Percentiles rank a stretch among this genome's conserved stretches.
These are phyloP conservation scores for Colletotrichum abscissum DNA, from an alignment of 2,329 filamentous ascomycete genomes.

Conservation along the genomic window DNA sequence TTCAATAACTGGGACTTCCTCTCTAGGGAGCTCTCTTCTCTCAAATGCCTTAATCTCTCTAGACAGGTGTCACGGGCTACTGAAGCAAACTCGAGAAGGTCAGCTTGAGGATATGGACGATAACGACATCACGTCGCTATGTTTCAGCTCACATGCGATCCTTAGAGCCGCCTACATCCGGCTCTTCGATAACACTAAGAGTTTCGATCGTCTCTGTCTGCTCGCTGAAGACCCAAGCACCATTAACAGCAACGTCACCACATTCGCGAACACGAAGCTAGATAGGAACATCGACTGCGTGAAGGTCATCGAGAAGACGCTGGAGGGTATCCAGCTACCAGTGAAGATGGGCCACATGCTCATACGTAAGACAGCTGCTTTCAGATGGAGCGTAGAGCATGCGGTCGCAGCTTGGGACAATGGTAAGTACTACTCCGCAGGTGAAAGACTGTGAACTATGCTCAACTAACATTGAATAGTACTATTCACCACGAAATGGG, in stretches of 20 bases:
- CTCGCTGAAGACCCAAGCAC: not conserved
- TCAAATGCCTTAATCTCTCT: not conserved
- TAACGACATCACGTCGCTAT: not conserved
- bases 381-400: constrained; percentile 12
- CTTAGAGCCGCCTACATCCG: not conserved
- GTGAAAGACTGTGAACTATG: not conserved
- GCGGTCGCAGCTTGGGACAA: not conserved
- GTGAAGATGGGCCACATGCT: constrained; percentile 4
- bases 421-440: not conserved
- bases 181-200: not conserved
- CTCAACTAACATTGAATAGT: not conserved
- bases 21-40: not conserved
- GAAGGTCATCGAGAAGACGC: not conserved
- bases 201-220: not conserved
- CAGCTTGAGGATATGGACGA: not conserved
- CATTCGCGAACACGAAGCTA: not conserved
- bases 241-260: not conserved
- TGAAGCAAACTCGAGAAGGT: not conserved
- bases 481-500: not conserved
- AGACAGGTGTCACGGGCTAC: not conserved
- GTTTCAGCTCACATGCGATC: not conserved
- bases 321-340: not conserved
- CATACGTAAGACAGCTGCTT: not conserved
- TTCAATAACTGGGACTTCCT: not conserved
- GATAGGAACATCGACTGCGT: not conserved